These are phyloP conservation scores for Akanthomyces uredinophilus DNA, from an alignment of 2,329 filamentous ascomycete genomes.

Conservation along the genomic window DNA sequence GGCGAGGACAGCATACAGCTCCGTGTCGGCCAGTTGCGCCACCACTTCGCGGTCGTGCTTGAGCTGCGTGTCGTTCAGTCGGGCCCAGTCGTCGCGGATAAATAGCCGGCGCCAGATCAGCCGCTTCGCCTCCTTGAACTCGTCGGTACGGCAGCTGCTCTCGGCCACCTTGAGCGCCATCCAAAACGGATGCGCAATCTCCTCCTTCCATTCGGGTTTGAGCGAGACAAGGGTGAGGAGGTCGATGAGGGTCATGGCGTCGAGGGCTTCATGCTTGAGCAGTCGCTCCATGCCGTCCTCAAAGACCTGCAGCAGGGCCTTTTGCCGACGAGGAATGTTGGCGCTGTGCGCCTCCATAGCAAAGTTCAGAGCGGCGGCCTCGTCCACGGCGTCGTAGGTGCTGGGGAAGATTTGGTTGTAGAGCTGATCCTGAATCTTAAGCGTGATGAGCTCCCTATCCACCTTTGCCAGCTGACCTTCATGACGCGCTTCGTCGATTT, in stretches of 20 bases:
- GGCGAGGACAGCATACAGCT: constrained; percentile 62
- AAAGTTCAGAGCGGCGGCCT: constrained; percentile 69
- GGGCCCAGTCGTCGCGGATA: constrained; percentile 78
- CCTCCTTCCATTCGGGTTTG: constrained; percentile 42
- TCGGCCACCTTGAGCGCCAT: constrained; percentile 61
- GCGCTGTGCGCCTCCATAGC: constrained; percentile 63
- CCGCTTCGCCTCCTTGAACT: constrained; percentile 52
- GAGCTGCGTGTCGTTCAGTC: constrained; percentile 70
- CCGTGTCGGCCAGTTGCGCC: constrained; percentile 57
- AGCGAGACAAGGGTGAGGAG: constrained; percentile 68
- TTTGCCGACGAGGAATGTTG: constrained; percentile 52
- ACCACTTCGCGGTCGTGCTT: constrained; percentile 66
- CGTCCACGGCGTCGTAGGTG: constrained; percentile 70
- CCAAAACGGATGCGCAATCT: constrained; percentile 66
- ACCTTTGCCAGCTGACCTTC: constrained; percentile 47
- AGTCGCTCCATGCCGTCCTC: constrained; percentile 65
- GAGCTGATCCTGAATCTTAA: constrained; percentile 74
- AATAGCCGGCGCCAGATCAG: constrained; percentile 85
- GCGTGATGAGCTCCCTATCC: constrained; percentile 60
- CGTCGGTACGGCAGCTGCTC: constrained; percentile 49
- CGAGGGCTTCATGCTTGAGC: constrained; percentile 66
- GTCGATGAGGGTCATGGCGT: constrained; percentile 62
- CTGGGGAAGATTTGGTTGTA: constrained; percentile 65
- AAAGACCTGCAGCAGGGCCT: constrained; percentile 65
- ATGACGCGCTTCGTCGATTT: constrained; percentile 31